Conservation (phyloP, 176 grass and related monocot genomes). For the bread wheat (Triticum aestivum) region IWGSC_CS_RefSeq_v2.1 NC_057806.1:340558817-340559316, state of each 20-base stretch:
- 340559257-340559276: background rate
- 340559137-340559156: background rate
- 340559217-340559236: background rate
- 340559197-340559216: background rate
- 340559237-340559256: background rate
- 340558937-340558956: background rate
- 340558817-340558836: too few species aligned
- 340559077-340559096: background rate
- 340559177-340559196: background rate
- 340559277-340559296: background rate
- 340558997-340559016: background rate
- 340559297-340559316: background rate
- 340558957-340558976: background rate
- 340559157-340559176: background rate
- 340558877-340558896: background rate
- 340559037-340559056: background rate
- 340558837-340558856: too few species aligned
- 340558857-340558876: too few species aligned
- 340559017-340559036: background rate
- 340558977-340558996: conserved; percentile 4
- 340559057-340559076: background rate
- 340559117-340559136: background rate
- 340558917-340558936: background rate
- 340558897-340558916: background rate
- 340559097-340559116: background rate